Conservation (phyloP, 2,329 filamentous ascomycete genomes). For the Clonostachys rhizophaga region DNA sequence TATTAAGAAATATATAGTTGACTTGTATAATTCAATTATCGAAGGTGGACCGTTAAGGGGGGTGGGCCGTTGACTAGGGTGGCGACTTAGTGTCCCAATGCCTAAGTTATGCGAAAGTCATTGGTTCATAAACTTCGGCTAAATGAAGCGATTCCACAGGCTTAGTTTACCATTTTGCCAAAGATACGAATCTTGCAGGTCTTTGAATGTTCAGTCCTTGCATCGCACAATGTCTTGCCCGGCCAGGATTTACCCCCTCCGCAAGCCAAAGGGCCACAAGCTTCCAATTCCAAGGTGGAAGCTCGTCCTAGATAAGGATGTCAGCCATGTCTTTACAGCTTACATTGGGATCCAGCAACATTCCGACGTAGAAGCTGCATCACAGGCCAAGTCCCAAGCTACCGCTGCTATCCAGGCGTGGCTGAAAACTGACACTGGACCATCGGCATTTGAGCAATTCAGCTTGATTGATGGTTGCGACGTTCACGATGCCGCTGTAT, state of each 20-base stretch:
- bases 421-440: not conserved
- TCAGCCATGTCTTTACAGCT: conserved; percentile 11
- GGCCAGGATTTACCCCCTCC: conserved; percentile 16
- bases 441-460: conserved; percentile 8
- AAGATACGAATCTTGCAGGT: too few species aligned
- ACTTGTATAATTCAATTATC: too few species aligned
- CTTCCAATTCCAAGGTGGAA: conserved; percentile 22
- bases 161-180: too few species aligned
- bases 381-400: not conserved
- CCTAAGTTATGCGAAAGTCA: too few species aligned
- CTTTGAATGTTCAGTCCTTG: not conserved
- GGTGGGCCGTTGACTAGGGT: too few species aligned
- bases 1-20: too few species aligned
- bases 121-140: too few species aligned
- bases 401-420: conserved; percentile 1
- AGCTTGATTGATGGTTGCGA: conserved; percentile 17
- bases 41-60: too few species aligned
- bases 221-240: not conserved
- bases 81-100: too few species aligned
- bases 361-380: conserved; percentile 3
- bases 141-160: too few species aligned
- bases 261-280: conserved; percentile 16
- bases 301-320: conserved; percentile 8
- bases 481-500: conserved; percentile 8
- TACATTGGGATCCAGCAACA: conserved; percentile 20